These are phyloP conservation scores for Trypanosomatidae sp. DNA, from an alignment of 208 protist genomes.

Conservation along the genomic window DNA sequence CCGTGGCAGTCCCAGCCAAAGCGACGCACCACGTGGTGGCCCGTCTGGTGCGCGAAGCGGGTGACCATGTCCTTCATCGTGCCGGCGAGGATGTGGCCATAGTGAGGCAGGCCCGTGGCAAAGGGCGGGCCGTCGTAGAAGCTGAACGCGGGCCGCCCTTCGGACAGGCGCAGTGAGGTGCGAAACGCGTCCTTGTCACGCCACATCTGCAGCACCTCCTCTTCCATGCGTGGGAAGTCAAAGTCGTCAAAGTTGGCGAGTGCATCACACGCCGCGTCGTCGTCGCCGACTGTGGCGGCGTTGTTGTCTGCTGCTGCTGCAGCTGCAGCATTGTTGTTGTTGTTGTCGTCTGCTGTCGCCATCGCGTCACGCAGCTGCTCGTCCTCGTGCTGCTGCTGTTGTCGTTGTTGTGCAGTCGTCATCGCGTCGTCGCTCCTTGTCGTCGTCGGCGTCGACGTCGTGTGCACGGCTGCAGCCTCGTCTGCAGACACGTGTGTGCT, in stretches of 20 bases:
- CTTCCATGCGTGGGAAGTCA: constrained; percentile 92
- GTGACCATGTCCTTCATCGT: constrained; percentile 99
- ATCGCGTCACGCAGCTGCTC: not conserved
- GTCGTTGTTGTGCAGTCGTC: no score
- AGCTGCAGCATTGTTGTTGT: no score
- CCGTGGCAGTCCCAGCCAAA: constrained; percentile 99
- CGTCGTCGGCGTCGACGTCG: no score
- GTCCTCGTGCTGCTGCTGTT: not conserved
- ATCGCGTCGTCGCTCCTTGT: no score
- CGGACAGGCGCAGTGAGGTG: constrained; percentile 87
- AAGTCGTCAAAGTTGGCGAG: constrained; percentile 75
- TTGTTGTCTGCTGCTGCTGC: no score
- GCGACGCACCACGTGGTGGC: constrained; percentile 96
- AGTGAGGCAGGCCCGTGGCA: constrained; percentile 99
- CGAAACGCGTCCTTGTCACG: constrained; percentile 94
- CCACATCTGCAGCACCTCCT: constrained; percentile 93
- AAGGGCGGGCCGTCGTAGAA: constrained; percentile 99
- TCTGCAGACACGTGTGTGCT: no score
- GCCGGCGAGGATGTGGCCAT: constrained; percentile 99
- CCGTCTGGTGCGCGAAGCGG: constrained; percentile 96
- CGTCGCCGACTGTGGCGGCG: no score
- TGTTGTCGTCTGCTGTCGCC: no score
- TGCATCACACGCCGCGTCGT: not conserved
- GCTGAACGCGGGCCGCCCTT: constrained; percentile 73
- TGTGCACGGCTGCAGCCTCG: no score